phyloP scores from a whole-genome alignment of 352 stramenopile genomes.

The Globisporangium radiosum region DNA sequence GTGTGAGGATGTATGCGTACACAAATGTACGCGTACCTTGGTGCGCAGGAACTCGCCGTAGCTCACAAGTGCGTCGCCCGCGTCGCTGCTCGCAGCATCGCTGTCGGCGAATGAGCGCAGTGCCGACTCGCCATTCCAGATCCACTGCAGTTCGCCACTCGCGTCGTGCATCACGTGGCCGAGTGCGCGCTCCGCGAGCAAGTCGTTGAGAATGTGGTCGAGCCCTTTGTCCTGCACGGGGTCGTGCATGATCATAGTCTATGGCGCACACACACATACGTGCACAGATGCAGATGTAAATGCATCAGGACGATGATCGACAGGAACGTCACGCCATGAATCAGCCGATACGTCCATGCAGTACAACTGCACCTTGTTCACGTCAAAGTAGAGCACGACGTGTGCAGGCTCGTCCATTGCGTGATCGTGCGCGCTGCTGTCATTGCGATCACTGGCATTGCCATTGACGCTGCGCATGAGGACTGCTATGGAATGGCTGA shows the following conservation, averaged over 20 bases:
- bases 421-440: neutral
- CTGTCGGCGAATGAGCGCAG: slow-evolving; percentile 2
- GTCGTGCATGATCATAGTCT: slow-evolving; percentile 84
- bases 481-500: neutral
- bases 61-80: slow-evolving; percentile 19
- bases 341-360: neutral
- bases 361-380: slow-evolving; percentile 57
- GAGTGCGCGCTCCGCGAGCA: slow-evolving; percentile 53
- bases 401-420: slow-evolving; percentile 17
- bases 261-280: neutral
- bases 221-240: slow-evolving; percentile 72
- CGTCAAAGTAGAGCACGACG: slow-evolving; percentile 72
- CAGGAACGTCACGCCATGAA: neutral
- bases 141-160: slow-evolving; percentile 26
- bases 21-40: slow-evolving; percentile 25
- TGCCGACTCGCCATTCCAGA: slow-evolving; percentile 34
- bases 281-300: neutral
- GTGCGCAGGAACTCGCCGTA: slow-evolving; percentile 58
- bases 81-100: neutral
- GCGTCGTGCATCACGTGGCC: slow-evolving; percentile 16
- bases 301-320: too few relatives aligned
- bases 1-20: too few relatives aligned
- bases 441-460: neutral
- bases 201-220: slow-evolving; percentile 65
- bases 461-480: neutral